Percentiles rank a stretch among this genome's conserved stretches.
These are phyloP conservation scores for Pseudogymnoascus sp. DNA, from an alignment of 2,329 filamentous ascomycete species.

Conservation along the genomic window DNA sequence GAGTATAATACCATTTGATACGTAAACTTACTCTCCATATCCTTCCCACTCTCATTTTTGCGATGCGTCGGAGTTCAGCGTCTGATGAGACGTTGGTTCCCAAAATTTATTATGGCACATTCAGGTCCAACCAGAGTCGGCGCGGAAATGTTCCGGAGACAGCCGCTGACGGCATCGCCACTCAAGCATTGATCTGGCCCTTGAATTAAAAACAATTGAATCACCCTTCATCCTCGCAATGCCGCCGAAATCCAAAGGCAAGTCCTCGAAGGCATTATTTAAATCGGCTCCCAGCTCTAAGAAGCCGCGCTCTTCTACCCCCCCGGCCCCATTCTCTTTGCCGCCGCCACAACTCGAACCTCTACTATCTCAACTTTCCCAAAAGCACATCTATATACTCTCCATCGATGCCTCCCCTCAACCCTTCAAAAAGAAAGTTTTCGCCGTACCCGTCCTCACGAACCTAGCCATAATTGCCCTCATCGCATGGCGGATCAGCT, in stretches of 20 bases:
- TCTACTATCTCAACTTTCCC: conserved; percentile 59
- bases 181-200: neutral
- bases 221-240: neutral
- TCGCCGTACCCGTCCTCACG: conserved; percentile 67
- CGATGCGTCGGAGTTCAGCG: conserved; percentile 9
- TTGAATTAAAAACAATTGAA: neutral
- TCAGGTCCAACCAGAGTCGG: conserved; percentile 5
- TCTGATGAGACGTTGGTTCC: conserved; percentile 11
- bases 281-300: neutral
- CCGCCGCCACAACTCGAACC: conserved; percentile 54
- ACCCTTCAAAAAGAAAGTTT: conserved; percentile 73
- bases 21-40: conserved; percentile 22
- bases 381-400: conserved; percentile 69
- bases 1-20: neutral
- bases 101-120: conserved; percentile 11
- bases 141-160: conserved; percentile 7
- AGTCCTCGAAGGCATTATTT: conserved; percentile 3
- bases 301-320: conserved; percentile 18
- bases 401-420: conserved; percentile 68
- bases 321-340: conserved; percentile 59
- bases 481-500: conserved; percentile 60
- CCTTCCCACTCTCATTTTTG: conserved; percentile 26
- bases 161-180: conserved; percentile 2
- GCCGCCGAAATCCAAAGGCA: conserved; percentile 1
- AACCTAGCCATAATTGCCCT: conserved; percentile 60